These are phyloP conservation scores for Abrus pulchellus DNA, from an alignment of 306 rosid genomes.

Conservation along the genomic window DNA sequence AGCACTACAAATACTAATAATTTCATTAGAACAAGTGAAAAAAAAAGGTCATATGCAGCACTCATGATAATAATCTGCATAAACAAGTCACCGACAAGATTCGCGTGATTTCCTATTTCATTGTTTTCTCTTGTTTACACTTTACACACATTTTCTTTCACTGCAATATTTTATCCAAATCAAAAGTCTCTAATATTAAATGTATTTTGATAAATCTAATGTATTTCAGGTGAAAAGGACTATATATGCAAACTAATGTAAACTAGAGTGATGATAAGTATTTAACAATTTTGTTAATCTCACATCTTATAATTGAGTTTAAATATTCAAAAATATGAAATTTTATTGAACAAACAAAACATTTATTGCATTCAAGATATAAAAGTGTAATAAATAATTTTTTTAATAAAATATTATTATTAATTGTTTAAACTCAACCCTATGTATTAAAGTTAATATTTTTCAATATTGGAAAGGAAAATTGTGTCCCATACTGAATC, in stretches of 20 bases:
- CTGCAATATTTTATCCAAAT: background rate
- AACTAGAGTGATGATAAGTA: background rate
- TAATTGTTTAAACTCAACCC: too few species aligned
- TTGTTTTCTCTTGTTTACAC: slow-evolving; percentile 5
- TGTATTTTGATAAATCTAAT: background rate
- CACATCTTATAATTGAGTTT: too few species aligned
- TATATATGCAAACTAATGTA: background rate
- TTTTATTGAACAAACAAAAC: too few species aligned
- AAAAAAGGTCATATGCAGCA: background rate
- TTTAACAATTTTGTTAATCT: background rate
- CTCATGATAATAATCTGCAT: slow-evolving; percentile 3
- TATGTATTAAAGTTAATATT: too few species aligned
- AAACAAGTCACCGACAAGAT: slow-evolving; percentile 33
- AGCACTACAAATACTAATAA: slow-evolving; percentile 11
- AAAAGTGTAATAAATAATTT: too few species aligned
- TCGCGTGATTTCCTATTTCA: slow-evolving; percentile 3
- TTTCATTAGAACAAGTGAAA: background rate
- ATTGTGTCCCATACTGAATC: background rate
- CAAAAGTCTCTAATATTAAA: background rate
- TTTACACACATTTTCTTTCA: background rate
- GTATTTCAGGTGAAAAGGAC: background rate
- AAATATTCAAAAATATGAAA: too few species aligned
- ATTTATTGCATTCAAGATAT: too few species aligned
- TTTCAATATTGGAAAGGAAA: too few species aligned
- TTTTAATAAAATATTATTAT: too few species aligned